A percentile compares a stretch with the other conserved stretches of the same genome.
These are phyloP conservation scores for Lentinula guzmanii DNA, from an alignment of 768 basidiomycete species.

Conservation along the genomic window DNA sequence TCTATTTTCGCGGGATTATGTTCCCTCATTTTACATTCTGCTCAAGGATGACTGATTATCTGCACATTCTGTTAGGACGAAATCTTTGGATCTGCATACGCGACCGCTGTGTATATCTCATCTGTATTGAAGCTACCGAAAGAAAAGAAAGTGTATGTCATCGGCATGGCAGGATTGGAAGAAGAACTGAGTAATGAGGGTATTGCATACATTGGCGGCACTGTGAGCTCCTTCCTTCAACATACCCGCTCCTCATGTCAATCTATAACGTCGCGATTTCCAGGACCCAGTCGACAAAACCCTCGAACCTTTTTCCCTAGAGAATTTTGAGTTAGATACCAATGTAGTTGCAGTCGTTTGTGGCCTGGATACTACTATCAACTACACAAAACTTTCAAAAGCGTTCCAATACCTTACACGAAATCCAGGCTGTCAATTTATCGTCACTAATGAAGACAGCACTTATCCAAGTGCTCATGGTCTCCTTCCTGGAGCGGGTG, in stretches of 20 bases:
- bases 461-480: slow-evolving; percentile 76
- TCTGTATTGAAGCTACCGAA: slow-evolving; percentile 85
- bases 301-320: slow-evolving; percentile 44
- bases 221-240: slow-evolving; percentile 41
- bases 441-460: slow-evolving; percentile 90
- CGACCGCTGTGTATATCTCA: slow-evolving; percentile 78
- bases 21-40: not conserved
- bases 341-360: slow-evolving; percentile 90
- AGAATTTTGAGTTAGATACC: slow-evolving; percentile 68
- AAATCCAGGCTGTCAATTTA: slow-evolving; percentile 76
- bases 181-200: slow-evolving; percentile 91
- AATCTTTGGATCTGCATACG: slow-evolving; percentile 93
- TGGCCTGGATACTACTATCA: slow-evolving; percentile 80
- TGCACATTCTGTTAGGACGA: slow-evolving; percentile 60
- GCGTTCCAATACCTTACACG: slow-evolving; percentile 85
- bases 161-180: slow-evolving; percentile 88
- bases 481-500: slow-evolving; percentile 78
- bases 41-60: not conserved
- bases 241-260: not conserved
- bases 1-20: not conserved
- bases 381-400: slow-evolving; percentile 92
- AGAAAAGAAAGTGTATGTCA: slow-evolving; percentile 92
- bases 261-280: not conserved
- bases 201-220: slow-evolving; percentile 74
- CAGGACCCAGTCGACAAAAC: slow-evolving; percentile 86